phyloP scores from a whole-genome alignment of 2,329 filamentous ascomycete genomes.

The Metarhizium guizhouense region DNA sequence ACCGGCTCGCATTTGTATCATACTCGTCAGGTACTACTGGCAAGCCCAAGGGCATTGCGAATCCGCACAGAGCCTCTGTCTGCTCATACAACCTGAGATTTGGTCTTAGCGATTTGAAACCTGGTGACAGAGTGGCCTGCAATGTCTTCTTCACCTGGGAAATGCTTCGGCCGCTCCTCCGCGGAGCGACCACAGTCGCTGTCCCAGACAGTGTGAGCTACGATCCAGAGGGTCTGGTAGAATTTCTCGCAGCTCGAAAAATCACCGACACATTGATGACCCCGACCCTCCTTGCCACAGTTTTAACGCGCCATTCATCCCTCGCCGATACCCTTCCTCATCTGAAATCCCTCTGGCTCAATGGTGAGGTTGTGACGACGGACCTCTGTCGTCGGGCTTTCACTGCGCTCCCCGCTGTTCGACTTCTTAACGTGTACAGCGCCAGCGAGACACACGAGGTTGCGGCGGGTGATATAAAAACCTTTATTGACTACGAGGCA shows the following conservation, averaged over 20 bases:
- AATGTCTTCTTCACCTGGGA: slow-evolving; percentile 88
- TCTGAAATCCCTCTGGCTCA: slow-evolving; percentile 66
- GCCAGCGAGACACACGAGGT: slow-evolving; percentile 77
- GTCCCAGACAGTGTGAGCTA: slow-evolving; percentile 72
- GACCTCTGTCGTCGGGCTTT: slow-evolving; percentile 63
- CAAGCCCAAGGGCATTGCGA: slow-evolving; percentile 74
- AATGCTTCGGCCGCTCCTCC: slow-evolving; percentile 65
- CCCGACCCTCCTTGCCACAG: slow-evolving; percentile 66
- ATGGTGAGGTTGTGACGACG: slow-evolving; percentile 74
- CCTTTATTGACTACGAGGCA: slow-evolving; percentile 54
- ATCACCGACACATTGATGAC: slow-evolving; percentile 81
- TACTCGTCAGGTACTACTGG: slow-evolving; percentile 74
- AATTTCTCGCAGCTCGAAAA: slow-evolving; percentile 53
- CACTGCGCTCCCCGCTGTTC: slow-evolving; percentile 57
- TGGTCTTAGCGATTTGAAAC: slow-evolving; percentile 55
- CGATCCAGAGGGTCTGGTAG: slow-evolving; percentile 65
- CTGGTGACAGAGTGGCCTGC: slow-evolving; percentile 73
- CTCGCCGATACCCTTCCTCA: slow-evolving; percentile 55
- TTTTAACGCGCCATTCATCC: slow-evolving; percentile 60
- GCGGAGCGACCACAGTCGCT: slow-evolving; percentile 67
- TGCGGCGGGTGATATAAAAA: slow-evolving; percentile 64
- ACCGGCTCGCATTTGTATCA: slow-evolving; percentile 69
- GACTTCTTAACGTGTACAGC: slow-evolving; percentile 72
- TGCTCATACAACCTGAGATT: slow-evolving; percentile 69
- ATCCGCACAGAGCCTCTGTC: slow-evolving; percentile 66